Base-by-base conservation (phyloP, 1,284 basidiomycete species). In the Cutaneotrichosporon sp. region DNA sequence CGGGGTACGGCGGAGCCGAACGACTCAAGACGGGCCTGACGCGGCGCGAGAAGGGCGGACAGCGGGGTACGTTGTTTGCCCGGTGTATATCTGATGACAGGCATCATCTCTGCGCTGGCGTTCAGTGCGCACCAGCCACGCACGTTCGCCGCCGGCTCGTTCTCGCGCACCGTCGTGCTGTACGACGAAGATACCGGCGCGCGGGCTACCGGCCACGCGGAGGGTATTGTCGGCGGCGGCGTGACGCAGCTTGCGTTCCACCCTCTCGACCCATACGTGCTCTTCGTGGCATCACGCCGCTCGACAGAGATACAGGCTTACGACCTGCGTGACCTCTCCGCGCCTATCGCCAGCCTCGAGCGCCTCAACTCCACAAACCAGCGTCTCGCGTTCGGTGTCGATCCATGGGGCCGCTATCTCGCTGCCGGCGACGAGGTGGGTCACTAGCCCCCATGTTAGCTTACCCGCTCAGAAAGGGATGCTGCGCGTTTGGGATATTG, bases 191-290 rank as follows among this genome's bases (percentile, higher is more conserved):
- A 78, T 34, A 76, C 78, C 0, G 69, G 76, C 7, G 26, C 26
- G 18, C 78, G 76, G 9, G 81, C 84, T 1, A 68, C 86, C 3
- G 80, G 81, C 68, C 86, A 83, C 62, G 67, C 90, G 13, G 82
- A 83, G 8, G 83, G 82, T 0, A 75, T 83, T 2, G 70, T 74
- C 20, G 80, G 81, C 2, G 81, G 82, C 0, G 77, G 77, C 1
- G 80, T 92, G 8, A 88, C 83, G 1, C 88, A 93, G 88, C 74
- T 94, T 40, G 80, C 81, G 56, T 94, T 91, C 73, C 86, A 91
- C 64, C 87, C 88, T 0, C 74, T 77, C 13, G 77, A 78, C 35
- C 84, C 87, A 1, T 81, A 87, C 53, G 73, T 88, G 0, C 70
- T 94, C 17, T 92, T 89, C 61, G 85, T 87, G 0, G 80, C 87